These are phyloP conservation scores for Diplodia intermedia DNA, from an alignment of 2,329 filamentous ascomycete genomes.

Conservation along the genomic window DNA sequence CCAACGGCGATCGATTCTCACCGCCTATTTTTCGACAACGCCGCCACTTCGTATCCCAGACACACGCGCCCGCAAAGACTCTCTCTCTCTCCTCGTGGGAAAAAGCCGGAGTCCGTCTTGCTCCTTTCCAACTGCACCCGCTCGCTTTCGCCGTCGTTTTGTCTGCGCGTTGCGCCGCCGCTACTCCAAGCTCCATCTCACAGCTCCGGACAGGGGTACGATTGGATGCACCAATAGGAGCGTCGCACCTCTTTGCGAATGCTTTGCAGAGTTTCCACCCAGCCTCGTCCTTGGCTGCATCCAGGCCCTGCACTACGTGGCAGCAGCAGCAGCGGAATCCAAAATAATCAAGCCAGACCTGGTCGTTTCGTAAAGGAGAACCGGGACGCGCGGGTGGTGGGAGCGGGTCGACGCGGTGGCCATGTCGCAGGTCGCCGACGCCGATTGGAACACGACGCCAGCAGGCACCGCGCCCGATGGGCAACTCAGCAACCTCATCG, in stretches of 20 bases:
- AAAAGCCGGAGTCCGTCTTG: neutral
- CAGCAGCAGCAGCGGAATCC: neutral
- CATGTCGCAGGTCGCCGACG: conserved; percentile 6
- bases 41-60: conserved; percentile 3
- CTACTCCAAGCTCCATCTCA: neutral
- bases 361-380: neutral
- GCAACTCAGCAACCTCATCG: conserved; percentile 7
- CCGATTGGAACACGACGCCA: conserved; percentile 13
- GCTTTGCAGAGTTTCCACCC: neutral
- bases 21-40: conserved; percentile 16
- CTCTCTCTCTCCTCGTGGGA: neutral
- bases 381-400: neutral
- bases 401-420: neutral
- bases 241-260: neutral
- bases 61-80: neutral
- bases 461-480: conserved; percentile 8
- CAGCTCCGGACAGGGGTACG: neutral
- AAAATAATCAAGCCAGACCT: neutral
- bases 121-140: neutral
- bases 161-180: neutral
- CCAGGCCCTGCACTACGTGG: neutral
- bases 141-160: neutral
- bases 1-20: conserved; percentile 6
- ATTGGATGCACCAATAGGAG: neutral
- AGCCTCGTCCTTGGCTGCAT: neutral